phyloP scores from a whole-genome alignment of 768 basidiomycete genomes.

The Pleurotus eryngii region DNA sequence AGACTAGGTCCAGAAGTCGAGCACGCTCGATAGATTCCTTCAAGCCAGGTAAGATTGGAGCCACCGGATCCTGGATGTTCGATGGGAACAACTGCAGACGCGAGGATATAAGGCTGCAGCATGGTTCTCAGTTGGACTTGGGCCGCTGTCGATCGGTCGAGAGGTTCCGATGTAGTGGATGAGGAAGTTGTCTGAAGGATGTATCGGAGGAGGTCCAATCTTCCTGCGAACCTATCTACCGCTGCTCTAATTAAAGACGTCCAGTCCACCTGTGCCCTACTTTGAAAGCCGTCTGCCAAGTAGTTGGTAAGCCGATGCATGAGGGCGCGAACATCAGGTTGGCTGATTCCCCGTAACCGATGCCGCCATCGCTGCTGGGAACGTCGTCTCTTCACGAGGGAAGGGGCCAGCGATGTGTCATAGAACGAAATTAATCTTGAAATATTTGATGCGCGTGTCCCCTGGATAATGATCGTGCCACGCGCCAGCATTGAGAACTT shows the following conservation, averaged over 20 bases:
- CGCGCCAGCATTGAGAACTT: conserved; percentile 22
- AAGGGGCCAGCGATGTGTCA: conserved; percentile 24
- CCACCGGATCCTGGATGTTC: neutral
- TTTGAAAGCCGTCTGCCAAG: conserved; percentile 3
- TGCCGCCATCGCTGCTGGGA: conserved; percentile 20
- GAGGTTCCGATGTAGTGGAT: neutral
- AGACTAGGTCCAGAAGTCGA: conserved; percentile 26
- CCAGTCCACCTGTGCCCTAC: conserved; percentile 33
- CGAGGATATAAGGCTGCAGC: conserved; percentile 29
- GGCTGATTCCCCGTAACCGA: conserved; percentile 21
- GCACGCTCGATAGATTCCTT: conserved; percentile 28
- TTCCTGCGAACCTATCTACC: conserved; percentile 27
- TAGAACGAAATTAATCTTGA: conserved; percentile 32
- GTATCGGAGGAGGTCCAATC: conserved; percentile 27
- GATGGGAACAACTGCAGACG: neutral
- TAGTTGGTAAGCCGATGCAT: conserved; percentile 15
- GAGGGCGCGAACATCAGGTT: conserved; percentile 15
- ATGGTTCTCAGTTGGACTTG: conserved; percentile 26
- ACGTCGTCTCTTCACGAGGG: conserved; percentile 19
- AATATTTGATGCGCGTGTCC: conserved; percentile 28
- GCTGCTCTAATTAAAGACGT: conserved; percentile 23
- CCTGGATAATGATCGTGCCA: conserved; percentile 33
- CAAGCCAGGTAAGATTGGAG: conserved; percentile 25
- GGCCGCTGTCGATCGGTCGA: conserved; percentile 16
- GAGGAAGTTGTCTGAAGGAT: conserved; percentile 13